Evolutionary conservation across 2,329 filamentous ascomycete genomes (phyloP).

Genomic region (Leptographium lundbergii): DNA sequence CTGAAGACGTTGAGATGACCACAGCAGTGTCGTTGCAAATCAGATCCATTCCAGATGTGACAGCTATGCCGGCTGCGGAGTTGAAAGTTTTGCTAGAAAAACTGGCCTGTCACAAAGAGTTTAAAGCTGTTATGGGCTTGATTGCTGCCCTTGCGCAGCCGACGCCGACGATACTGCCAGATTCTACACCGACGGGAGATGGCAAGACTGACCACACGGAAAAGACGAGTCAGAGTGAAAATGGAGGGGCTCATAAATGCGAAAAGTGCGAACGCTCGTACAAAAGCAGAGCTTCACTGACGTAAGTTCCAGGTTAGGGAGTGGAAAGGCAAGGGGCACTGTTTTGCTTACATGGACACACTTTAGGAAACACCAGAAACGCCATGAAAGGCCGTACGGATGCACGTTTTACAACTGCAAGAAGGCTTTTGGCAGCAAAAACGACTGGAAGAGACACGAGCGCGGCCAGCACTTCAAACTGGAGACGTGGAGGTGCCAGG

Average conservation of each 20-base stretch:
- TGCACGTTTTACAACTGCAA: slow-evolving; percentile 50
- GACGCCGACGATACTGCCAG: neutral
- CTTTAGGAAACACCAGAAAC: slow-evolving; percentile 67
- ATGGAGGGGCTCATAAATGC: neutral
- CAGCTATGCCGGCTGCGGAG: neutral
- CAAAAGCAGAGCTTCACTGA: neutral
- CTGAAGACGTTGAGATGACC: neutral
- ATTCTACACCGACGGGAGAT: neutral
- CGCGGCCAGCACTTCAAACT: slow-evolving; percentile 61
- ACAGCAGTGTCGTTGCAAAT: neutral
- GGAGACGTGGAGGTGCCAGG: slow-evolving; percentile 53
- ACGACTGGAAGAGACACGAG: slow-evolving; percentile 90
- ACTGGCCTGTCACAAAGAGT: neutral
- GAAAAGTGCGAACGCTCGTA: neutral
- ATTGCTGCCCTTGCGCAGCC: neutral
- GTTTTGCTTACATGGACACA: neutral
- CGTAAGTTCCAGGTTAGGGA: neutral
- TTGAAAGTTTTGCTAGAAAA: neutral
- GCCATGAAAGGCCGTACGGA: slow-evolving; percentile 68
- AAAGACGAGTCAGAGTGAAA: neutral
- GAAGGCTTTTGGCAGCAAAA: slow-evolving; percentile 79
- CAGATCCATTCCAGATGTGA: neutral
- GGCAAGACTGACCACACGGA: neutral
- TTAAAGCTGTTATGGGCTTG: neutral
- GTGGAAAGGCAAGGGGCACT: neutral